Conservation (phyloP, 805 yeast species). For the Metschnikowia reukaufii region DNA sequence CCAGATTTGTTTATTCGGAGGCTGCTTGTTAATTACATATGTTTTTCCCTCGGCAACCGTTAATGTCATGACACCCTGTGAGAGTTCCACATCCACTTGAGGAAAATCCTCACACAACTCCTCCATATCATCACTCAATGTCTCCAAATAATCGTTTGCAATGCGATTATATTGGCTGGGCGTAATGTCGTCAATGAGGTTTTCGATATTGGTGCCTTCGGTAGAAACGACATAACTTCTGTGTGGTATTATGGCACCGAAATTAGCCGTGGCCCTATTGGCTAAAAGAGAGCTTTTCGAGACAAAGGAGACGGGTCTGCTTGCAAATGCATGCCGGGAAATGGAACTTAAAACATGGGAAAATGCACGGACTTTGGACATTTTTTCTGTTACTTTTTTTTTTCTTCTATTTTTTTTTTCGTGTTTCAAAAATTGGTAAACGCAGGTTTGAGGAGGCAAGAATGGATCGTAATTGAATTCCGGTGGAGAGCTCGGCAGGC, state of each 20-base stretch:
- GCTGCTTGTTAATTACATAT: slow-evolving; percentile 94
- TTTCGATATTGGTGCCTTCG: slow-evolving; percentile 54
- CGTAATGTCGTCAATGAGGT: slow-evolving; percentile 49
- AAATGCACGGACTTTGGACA: not conserved
- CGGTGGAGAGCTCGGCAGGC: not conserved
- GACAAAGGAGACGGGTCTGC: not conserved
- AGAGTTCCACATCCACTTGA: slow-evolving; percentile 70
- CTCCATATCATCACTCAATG: slow-evolving; percentile 66
- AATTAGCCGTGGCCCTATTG: not conserved
- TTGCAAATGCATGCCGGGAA: not conserved
- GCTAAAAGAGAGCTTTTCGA: not conserved
- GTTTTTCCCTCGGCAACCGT: slow-evolving; percentile 71
- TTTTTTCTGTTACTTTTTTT: too few species aligned
- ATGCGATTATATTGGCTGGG: slow-evolving; percentile 57
- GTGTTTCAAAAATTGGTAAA: too few species aligned
- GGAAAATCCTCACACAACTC: slow-evolving; percentile 60
- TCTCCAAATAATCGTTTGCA: slow-evolving; percentile 71
- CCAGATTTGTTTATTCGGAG: slow-evolving; percentile 98
- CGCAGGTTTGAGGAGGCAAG: too few species aligned
- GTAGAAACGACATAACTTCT: slow-evolving; percentile 36
- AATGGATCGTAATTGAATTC: not conserved
- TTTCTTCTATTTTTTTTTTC: not conserved
- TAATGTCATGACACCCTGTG: slow-evolving; percentile 85
- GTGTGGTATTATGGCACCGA: not conserved
- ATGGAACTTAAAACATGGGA: not conserved